A percentile compares a stretch with the other conserved stretches of the same genome.
These are phyloP conservation scores for Aspergillus sp. DNA, from an alignment of 2,329 filamentous ascomycete genomes.

Conservation along the genomic window DNA sequence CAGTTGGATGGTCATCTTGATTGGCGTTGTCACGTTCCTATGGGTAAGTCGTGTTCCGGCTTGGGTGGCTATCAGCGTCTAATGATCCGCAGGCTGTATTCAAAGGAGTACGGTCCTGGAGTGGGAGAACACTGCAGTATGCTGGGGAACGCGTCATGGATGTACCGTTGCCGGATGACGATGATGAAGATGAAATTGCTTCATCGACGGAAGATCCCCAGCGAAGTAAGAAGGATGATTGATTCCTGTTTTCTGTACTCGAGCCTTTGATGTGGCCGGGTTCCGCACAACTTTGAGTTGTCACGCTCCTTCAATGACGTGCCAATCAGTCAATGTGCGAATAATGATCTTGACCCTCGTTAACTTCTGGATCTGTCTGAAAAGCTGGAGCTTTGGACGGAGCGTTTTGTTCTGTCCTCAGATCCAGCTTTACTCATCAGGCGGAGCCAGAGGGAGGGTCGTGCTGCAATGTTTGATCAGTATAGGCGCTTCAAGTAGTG, in stretches of 20 bases:
- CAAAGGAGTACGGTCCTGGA: slow-evolving; percentile 75
- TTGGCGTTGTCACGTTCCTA: slow-evolving; percentile 79
- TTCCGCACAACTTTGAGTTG: slow-evolving; percentile 95
- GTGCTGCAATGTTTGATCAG: slow-evolving; percentile 25
- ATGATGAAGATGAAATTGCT: slow-evolving; percentile 57
- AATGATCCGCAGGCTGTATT: slow-evolving; percentile 64
- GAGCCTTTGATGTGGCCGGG: not conserved
- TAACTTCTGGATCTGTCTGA: slow-evolving; percentile 31
- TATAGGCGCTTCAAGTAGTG: slow-evolving; percentile 17
- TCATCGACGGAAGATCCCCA: slow-evolving; percentile 9
- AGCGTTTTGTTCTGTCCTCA: slow-evolving; percentile 34
- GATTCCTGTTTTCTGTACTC: slow-evolving; percentile 7
- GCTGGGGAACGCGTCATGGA: slow-evolving; percentile 81
- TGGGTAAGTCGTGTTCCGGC: slow-evolving; percentile 54
- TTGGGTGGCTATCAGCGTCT: slow-evolving; percentile 6
- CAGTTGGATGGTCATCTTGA: slow-evolving; percentile 73
- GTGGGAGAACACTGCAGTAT: slow-evolving; percentile 68
- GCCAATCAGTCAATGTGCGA: slow-evolving; percentile 97
- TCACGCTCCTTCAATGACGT: slow-evolving; percentile 79
- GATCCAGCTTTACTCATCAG: slow-evolving; percentile 24
- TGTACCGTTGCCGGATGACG: slow-evolving; percentile 56
- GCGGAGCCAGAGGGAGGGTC: slow-evolving; percentile 28
- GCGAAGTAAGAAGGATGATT: slow-evolving; percentile 29
- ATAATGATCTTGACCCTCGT: slow-evolving; percentile 56
- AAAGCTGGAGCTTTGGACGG: slow-evolving; percentile 21